These are phyloP conservation scores for Protomyces gravidus DNA, from an alignment of 1,139 yeast genomes.

Conservation along the genomic window DNA sequence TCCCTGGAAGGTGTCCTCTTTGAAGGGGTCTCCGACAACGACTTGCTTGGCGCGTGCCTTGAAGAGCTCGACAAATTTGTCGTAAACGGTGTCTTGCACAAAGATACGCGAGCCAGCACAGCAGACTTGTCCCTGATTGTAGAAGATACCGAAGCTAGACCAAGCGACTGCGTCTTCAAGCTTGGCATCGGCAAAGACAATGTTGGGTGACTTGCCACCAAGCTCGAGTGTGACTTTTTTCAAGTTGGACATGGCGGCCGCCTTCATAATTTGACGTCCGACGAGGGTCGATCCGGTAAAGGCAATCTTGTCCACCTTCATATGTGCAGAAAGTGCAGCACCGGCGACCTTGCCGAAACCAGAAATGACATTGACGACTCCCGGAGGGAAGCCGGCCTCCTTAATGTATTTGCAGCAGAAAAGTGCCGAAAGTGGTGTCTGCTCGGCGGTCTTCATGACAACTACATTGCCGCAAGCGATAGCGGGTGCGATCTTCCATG, in stretches of 20 bases:
- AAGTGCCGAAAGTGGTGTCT: slow-evolving; percentile 76
- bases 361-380: slow-evolving; percentile 69
- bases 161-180: slow-evolving; percentile 58
- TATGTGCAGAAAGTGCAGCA: slow-evolving; percentile 65
- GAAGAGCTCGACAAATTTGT: slow-evolving; percentile 56
- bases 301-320: slow-evolving; percentile 68
- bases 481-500: slow-evolving; percentile 86
- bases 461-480: slow-evolving; percentile 76
- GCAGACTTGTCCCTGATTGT: slow-evolving; percentile 85
- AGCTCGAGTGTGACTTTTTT: slow-evolving; percentile 79
- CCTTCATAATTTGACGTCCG: slow-evolving; percentile 69
- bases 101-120: slow-evolving; percentile 81
- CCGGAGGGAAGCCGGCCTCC: slow-evolving; percentile 74
- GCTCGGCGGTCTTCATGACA: slow-evolving; percentile 75
- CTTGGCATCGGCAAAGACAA: slow-evolving; percentile 71
- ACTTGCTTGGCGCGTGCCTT: slow-evolving; percentile 49
- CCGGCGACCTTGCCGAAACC: slow-evolving; percentile 80
- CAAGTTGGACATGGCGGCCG: slow-evolving; percentile 63
- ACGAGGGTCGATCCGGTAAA: slow-evolving; percentile 83
- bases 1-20: slow-evolving; percentile 68
- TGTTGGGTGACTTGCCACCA: slow-evolving; percentile 83
- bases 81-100: slow-evolving; percentile 72
- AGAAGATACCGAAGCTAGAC: slow-evolving; percentile 61
- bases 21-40: slow-evolving; percentile 70
- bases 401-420: slow-evolving; percentile 56